Percentiles rank a stretch among this genome's conserved stretches.
These are phyloP conservation scores for Candida insectalens DNA, from an alignment of 805 yeast species.

Conservation along the genomic window DNA sequence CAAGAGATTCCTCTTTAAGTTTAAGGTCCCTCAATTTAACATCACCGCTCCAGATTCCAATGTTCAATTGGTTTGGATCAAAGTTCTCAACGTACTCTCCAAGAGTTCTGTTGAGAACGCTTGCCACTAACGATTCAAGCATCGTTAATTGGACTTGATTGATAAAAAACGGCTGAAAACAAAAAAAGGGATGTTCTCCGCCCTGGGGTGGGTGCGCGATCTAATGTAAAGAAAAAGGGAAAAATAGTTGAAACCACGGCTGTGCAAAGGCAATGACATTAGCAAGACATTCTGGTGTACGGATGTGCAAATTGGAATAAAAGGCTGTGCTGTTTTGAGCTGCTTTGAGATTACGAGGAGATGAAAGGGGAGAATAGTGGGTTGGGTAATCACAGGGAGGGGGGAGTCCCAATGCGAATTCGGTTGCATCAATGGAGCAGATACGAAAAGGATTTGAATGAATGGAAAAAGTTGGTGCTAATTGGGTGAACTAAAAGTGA, in stretches of 20 bases:
- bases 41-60: conserved; percentile 97
- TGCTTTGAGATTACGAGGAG: too few species aligned
- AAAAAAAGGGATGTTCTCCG: background rate
- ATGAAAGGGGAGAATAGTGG: too few species aligned
- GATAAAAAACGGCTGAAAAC: background rate
- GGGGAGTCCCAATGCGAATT: too few species aligned
- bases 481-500: too few species aligned
- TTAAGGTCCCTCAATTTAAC: conserved; percentile 73
- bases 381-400: too few species aligned
- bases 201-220: too few species aligned
- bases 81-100: conserved; percentile 86
- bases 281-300: background rate
- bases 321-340: too few species aligned
- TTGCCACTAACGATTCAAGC: conserved; percentile 62
- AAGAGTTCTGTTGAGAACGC: conserved; percentile 48
- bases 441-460: too few species aligned
- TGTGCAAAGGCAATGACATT: background rate
- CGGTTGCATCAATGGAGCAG: too few species aligned
- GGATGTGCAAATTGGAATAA: background rate
- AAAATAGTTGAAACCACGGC: background rate
- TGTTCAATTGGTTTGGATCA: conserved; percentile 89
- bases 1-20: conserved; percentile 82
- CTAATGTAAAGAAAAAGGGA: too few species aligned
- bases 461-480: too few species aligned
- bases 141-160: conserved; percentile 18